Base-by-base conservation (phyloP, 2,329 filamentous ascomycete species). In the Pyrenochaeta sp. region DNA sequence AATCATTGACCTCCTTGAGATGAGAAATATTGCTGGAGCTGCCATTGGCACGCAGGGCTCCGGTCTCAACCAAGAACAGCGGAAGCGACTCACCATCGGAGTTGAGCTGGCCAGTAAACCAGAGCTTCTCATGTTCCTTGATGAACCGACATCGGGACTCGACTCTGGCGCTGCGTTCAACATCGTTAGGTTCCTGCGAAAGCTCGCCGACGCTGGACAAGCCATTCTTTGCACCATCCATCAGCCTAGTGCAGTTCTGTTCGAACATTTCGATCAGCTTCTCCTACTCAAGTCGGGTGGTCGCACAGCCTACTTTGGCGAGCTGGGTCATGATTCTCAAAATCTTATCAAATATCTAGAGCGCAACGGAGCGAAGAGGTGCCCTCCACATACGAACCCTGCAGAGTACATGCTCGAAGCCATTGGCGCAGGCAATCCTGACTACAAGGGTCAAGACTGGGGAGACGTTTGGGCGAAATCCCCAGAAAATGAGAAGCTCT, bases 141-240 rank as follows among this genome's bases (percentile, higher is more conserved):
- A 93, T 63, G 90, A 93, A 76, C 91, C 90, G 0, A 93, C 90
- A 0, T 90, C 88, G 0, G 91, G 91, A 4, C 68, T 92, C 0
- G 90, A 92, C 64, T 88, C 88, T 2, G 85, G 89, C 53, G 88
- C 89, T 5, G 89, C 90, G 0, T 89, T 82, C 70, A 86, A 87
- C 60, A 89, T 85, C 0, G 82, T 90, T 5, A 84, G 87, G 0
- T 90, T 91, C 75, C 72, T 91, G 19, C 81, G 87, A 10, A 90
- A 90, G 71, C 81, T 91, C 0, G 88, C 88, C 7, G 84, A 86
- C 48, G 83, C 83, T 1, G 89, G 89, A 0, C 89, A 91, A 65
- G 88, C 89, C 4, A 85, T 91, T 1, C 77, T 91, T 0, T 87
- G 87, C 58, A 91, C 89, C 0, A 91, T 91, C 40, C 89, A 91